A percentile compares a stretch with the other conserved stretches of the same genome.
phyloP scores from a whole-genome alignment of 164 flowering plant species.

The Piper betle region DNA sequence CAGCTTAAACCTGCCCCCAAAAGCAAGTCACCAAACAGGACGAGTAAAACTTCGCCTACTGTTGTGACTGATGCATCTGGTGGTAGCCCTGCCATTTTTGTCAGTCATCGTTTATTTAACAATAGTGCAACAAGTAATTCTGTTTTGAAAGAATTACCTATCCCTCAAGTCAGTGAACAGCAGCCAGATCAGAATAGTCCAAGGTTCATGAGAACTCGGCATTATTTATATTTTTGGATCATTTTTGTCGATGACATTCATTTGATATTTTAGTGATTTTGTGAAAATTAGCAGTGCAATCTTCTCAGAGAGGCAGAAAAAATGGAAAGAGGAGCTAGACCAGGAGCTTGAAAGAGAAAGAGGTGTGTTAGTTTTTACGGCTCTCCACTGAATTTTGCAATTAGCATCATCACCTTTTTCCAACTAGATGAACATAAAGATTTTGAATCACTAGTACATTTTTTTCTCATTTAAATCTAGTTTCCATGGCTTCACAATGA shows the following conservation, averaged over 20 bases:
- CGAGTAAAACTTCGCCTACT: slow-evolving; percentile 25
- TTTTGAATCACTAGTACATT: not conserved
- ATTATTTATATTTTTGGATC: too few species aligned
- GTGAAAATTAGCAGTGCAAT: slow-evolving; percentile 18
- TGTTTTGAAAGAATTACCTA: slow-evolving; percentile 25
- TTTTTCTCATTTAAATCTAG: not conserved
- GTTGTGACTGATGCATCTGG: slow-evolving; percentile 18
- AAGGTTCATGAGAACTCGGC: slow-evolving; percentile 22
- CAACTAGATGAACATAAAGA: too few species aligned
- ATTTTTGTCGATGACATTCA: not conserved
- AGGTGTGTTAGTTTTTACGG: slow-evolving; percentile 16
- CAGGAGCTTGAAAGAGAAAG: slow-evolving; percentile 58
- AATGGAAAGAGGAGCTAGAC: slow-evolving; percentile 72
- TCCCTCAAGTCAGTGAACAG: slow-evolving; percentile 23
- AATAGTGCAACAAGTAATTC: slow-evolving; percentile 14
- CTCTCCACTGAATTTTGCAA: not conserved
- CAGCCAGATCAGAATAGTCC: slow-evolving; percentile 30
- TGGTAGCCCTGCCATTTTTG: slow-evolving; percentile 28
- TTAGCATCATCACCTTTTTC: too few species aligned
- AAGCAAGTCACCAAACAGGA: slow-evolving; percentile 38
- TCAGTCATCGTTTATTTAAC: slow-evolving; percentile 24
- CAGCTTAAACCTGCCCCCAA: slow-evolving; percentile 41
- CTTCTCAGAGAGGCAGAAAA: slow-evolving; percentile 41
- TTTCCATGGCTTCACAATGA: not conserved
- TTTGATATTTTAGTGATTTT: not conserved